Evolutionary conservation across 306 rosid genomes (phyloP), one percentile per base, ranked within the genome.

Genomic region (Styphnolobium japonicum): DNA sequence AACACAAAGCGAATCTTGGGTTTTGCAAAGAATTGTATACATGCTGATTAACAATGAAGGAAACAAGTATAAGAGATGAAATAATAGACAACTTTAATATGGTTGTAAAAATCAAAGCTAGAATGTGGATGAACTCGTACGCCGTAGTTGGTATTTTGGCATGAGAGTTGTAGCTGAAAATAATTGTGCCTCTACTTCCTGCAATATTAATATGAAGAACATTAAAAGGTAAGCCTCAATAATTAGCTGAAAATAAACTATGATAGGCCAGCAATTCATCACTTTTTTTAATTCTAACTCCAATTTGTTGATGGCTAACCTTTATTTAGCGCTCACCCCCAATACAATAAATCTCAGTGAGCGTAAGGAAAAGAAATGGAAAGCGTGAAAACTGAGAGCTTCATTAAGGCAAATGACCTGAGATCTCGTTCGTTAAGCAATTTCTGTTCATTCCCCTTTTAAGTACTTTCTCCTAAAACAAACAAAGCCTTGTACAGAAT

Each of bases 121-220:
- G 67, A 84, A 76, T 56, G 64, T 43, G 11, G 45, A 58, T 27
- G 88, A 84, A 61, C 77, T 84, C 29, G 40, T 56, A 27, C 88
- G 85, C 23, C 88, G 51, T 48, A 84, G 62, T 45, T 80, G 87
- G 33, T 76, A 84, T 46, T 18, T 80, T 46, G 82, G 85, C 11
- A 31, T 80, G 40, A 34, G 45, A 55, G 37, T 18, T 63, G 72
- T 15, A 52, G 25, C 29, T 52, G 81, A 65, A 64, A 79, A 70
- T 48, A 83, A 76, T 16, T 22, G 37, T 19, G 48, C 31, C 1
- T 85, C 90, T 67, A 36, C 25, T 25, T 89, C 87, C 93, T 89
- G 87, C 83, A 84, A 79, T 67, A 66, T 66, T 23, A 53, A 67
- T 23, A 70, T 16, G 5, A 67, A 51, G 1, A 22, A 60, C 9